These are phyloP conservation scores for slime mould (Dictyostelium discoideum) DNA, from an alignment of 78 protist species.

Conservation along the genomic window dicty_2.7 NC_007090.3:4010501-4011000, in stretches of 20 bases:
- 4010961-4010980: constrained; percentile 27
- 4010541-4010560: constrained; percentile 11
- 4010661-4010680: constrained; percentile 21
- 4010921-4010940: constrained; percentile 26
- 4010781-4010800: not conserved
- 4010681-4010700: not conserved
- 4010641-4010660: not conserved
- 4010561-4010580: constrained; percentile 39
- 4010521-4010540: not conserved
- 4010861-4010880: constrained; percentile 17
- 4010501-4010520: not conserved
- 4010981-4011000: constrained; percentile 81
- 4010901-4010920: constrained; percentile 71
- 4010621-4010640: constrained; percentile 23
- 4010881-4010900: constrained; percentile 39
- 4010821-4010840: constrained; percentile 24
- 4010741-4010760: constrained; percentile 70
- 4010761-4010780: constrained; percentile 60
- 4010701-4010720: not conserved
- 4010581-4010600: constrained; percentile 42
- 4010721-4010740: constrained; percentile 44
- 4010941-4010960: constrained; percentile 53
- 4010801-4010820: not conserved
- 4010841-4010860: constrained; percentile 29
- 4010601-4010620: constrained; percentile 33